Evolutionary conservation across 1,284 basidiomycete genomes (phyloP), one percentile per base, ranked within the genome.

Genomic region (Porodaedalea pini): DNA sequence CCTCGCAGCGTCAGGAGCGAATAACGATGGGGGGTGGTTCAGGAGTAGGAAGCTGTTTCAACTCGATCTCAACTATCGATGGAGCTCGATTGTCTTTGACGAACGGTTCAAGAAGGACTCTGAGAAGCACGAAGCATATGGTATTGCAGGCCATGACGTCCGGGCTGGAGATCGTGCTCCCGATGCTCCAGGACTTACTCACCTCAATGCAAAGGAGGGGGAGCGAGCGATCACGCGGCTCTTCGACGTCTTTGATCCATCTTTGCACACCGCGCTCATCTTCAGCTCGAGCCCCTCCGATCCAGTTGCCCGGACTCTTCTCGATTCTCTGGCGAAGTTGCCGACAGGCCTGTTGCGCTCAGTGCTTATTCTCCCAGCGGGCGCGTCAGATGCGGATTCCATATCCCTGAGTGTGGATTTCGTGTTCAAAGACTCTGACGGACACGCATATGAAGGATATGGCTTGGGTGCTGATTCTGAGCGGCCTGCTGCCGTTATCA

Each of bases 401-500:
- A 2, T 11, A 2, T 36, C 25, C 2, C 7, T 17, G 10, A 23
- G n/a, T 21, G 61, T 69, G 0, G 67, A 73, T 51, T 64, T 62
- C 17, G 65, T 75, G 4, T 57, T 76, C 2, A 72, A 72, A 59
- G 76, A 78, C 63, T 50, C 57, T 3, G 63, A 66, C 5, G 71
- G 70, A 2, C 69, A 75, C 59, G 75, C 75, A 0, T 68, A 72
- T 55, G 59, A 62, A 4, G 67, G 70, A 1, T 78, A 78, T 64
- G 66, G 65, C 40, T 61, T 70, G 4, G 61, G 60, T 17, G 63
- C 11, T 7, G 27, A 27, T 11, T 11, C 11, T 29, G 43, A 37
- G 25, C 36, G 66, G 8, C 73, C 70, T 58, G 70, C 71, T 41
- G 61, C 73, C 15, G 65, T 68, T 5, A 63, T 74, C 21, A 64